These are phyloP conservation scores for Baudoinia panamericana DNA, from an alignment of 495 filamentous ascomycete species.

Conservation along the genomic window DNA sequence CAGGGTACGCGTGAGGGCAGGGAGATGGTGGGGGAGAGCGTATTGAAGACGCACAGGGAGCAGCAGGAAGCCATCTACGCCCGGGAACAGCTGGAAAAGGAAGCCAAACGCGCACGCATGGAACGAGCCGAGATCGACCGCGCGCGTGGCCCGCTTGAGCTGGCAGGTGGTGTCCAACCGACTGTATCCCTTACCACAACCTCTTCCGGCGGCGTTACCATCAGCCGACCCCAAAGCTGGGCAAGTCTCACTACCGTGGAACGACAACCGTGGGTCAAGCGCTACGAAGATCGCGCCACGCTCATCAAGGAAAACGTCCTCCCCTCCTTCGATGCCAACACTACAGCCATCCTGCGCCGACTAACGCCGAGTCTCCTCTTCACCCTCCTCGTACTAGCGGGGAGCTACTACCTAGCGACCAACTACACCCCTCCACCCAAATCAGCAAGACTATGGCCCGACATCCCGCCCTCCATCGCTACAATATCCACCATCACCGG, in stretches of 20 bases:
- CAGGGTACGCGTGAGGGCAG: constrained; percentile 16
- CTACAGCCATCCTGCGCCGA: constrained; percentile 38
- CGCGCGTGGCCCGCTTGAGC: constrained; percentile 14
- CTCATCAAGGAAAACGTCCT: constrained; percentile 14
- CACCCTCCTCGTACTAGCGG: constrained; percentile 37
- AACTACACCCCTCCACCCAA: constrained; percentile 50
- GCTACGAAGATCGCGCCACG: constrained; percentile 21
- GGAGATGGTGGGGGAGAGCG: constrained; percentile 25
- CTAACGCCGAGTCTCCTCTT: constrained; percentile 53
- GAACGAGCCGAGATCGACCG: constrained; percentile 2
- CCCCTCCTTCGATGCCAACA: constrained; percentile 21
- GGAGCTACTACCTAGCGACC: constrained; percentile 41
- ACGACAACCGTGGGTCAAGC: constrained; percentile 22
- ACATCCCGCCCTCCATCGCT: constrained; percentile 63
- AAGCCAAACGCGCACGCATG: constrained; percentile 3
- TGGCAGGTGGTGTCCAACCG: constrained; percentile 16
- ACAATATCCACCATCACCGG: constrained; percentile 57
- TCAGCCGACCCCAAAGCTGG: neutral
- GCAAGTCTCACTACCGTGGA: constrained; percentile 9
- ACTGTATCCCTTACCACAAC: constrained; percentile 4
- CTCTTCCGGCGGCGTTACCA: constrained; percentile 1
- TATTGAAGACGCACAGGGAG: constrained; percentile 36
- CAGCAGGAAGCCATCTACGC: constrained; percentile 13
- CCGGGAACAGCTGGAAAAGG: constrained; percentile 6
- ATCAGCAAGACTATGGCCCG: constrained; percentile 52